These are phyloP conservation scores for Serendipita sp. DNA, from an alignment of 1,284 basidiomycete genomes.

Conservation along the genomic window DNA sequence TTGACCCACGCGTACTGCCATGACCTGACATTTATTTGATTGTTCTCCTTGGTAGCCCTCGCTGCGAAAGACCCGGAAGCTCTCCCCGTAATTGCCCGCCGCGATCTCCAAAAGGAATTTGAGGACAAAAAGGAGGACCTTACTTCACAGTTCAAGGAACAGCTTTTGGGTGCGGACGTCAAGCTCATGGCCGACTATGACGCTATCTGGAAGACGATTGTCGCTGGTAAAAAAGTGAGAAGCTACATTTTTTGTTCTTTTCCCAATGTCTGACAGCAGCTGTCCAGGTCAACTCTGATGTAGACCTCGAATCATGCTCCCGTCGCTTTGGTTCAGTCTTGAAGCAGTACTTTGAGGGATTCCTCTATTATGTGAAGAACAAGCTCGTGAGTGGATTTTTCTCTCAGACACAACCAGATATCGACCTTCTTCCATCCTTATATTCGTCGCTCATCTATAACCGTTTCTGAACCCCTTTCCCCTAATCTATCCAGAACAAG, in stretches of 20 bases:
- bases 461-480: not conserved
- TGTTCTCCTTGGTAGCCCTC: not conserved
- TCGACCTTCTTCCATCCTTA: not conserved
- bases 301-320: not conserved
- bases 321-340: not conserved
- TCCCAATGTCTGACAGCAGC: not conserved
- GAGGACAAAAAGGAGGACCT: not conserved
- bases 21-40: too few relatives aligned
- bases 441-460: not conserved
- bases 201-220: not conserved
- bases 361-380: not conserved
- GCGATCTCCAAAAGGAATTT: not conserved
- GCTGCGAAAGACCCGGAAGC: not conserved
- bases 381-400: not conserved
- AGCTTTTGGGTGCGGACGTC: not conserved
- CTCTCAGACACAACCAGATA: not conserved
- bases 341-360: not conserved
- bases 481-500: not conserved
- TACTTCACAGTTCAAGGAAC: not conserved
- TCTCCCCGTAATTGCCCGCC: not conserved
- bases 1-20: not conserved
- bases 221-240: conserved; percentile 1
- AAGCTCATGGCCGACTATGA: conserved; percentile 3
- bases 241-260: not conserved
- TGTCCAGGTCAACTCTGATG: not conserved